Evolutionary conservation across 1,284 basidiomycete species (phyloP), one percentile per base, ranked within the genome.

Genomic region (Leccinum fallax): DNA sequence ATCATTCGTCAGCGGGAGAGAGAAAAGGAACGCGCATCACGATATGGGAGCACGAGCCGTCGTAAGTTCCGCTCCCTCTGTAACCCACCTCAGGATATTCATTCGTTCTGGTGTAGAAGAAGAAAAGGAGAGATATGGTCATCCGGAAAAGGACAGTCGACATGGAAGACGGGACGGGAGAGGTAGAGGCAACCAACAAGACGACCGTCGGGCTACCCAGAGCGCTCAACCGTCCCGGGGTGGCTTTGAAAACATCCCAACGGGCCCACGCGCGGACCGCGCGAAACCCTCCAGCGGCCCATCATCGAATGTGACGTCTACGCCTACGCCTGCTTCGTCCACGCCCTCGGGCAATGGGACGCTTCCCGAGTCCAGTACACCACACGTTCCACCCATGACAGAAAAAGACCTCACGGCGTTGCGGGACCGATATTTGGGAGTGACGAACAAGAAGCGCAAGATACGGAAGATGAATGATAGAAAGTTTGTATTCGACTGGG

Each of bases 401-500:
- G 85, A 89, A 58, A 82, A 80, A 53, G 94, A 95, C 70, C 80
- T 95, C 13, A 80, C 80, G 0, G 89, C 90, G 0, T 89, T 95
- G 67, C 88, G 93, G 11, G 92, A 93, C 28, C 86, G 95, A 34
- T 97, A 98, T 74, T 87, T 98, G 24, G 95, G 95, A 8, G 91
- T 92, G 19, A 91, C 92, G 76, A 91, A 89, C 77, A 95, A 95
- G 83, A 96, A 96, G 79, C 90, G 93, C 51, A 93, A 93, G 77
- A 90, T 95, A 68, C 88, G 94, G 60, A 97, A 95, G 78, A 93
- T 93, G 84, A 93, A 91, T 69, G 94, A 96, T 74, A 91, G 95
- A 75, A 97, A 97, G 77, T 95, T 98, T 74, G 90, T 96, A n/a
- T 99, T 99, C 72, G 97, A 98, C 74, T 98, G 97, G 96, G 95